A percentile compares a stretch with the other conserved stretches of the same genome.
phyloP scores from a whole-genome alignment of 768 basidiomycete genomes.

The Strobilomyces dryophilus region DNA sequence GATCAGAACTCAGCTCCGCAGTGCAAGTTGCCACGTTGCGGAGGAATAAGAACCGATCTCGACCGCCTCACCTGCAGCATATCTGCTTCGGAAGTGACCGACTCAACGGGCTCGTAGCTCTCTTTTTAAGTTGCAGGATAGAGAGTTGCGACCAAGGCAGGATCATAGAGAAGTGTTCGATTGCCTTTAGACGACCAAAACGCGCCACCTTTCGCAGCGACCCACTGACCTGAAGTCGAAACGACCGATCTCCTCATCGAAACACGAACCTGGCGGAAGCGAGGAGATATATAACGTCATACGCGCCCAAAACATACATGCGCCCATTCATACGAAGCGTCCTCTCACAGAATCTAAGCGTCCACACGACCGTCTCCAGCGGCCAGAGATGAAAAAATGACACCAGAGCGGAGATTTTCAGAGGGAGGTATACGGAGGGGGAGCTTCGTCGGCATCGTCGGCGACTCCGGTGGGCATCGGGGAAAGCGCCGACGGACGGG shows the following conservation, averaged over 20 bases:
- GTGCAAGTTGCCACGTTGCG: too few relatives aligned
- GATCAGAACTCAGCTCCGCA: too few relatives aligned
- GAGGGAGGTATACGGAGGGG: slow-evolving; percentile 26
- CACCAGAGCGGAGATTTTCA: neutral
- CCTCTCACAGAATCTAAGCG: neutral
- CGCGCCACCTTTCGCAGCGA: neutral
- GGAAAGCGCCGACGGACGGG: slow-evolving; percentile 2
- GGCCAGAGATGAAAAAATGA: neutral
- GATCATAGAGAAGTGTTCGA: too few relatives aligned
- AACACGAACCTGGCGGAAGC: neutral
- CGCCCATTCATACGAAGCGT: neutral
- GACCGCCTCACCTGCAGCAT: too few relatives aligned
- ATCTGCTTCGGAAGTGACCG: too few relatives aligned
- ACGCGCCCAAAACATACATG: slow-evolving; percentile 1
- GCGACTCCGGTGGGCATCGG: slow-evolving; percentile 12
- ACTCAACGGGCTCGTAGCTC: too few relatives aligned
- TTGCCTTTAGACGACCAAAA: neutral
- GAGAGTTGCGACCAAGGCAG: too few relatives aligned
- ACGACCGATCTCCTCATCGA: neutral
- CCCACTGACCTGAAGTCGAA: neutral
- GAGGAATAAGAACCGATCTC: too few relatives aligned
- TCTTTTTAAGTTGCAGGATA: too few relatives aligned
- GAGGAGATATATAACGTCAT: neutral
- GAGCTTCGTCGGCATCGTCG: slow-evolving; percentile 14
- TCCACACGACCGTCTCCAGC: neutral